phyloP scores from a whole-genome alignment of 176 grass and related monocot species.

The Raddia distichophylla region DNA sequence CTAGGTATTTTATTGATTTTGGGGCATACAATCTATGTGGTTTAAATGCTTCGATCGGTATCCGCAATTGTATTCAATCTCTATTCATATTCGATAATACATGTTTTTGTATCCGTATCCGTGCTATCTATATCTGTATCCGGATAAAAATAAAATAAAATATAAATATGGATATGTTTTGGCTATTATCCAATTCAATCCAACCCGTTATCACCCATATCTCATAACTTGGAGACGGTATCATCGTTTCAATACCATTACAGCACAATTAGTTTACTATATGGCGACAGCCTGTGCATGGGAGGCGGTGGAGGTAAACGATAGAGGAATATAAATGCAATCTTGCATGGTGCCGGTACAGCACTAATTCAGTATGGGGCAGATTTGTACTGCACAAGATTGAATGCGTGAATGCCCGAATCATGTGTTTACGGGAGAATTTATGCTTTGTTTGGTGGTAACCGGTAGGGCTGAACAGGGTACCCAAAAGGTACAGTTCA shows the following conservation, averaged over 20 bases:
- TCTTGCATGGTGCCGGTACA: background rate
- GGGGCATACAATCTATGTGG: no score
- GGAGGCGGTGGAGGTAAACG: conserved; percentile 1
- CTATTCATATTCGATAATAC: no score
- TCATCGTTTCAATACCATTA: background rate
- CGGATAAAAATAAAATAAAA: no score
- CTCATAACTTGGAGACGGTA: background rate
- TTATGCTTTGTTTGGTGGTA: background rate
- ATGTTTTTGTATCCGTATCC: no score
- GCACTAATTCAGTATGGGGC: background rate
- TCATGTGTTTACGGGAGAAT: conserved; percentile 16
- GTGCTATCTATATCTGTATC: no score
- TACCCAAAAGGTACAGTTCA: background rate
- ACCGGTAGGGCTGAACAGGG: background rate
- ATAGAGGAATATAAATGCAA: background rate
- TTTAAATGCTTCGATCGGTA: no score
- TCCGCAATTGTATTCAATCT: no score
- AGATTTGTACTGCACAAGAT: background rate
- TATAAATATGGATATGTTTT: no score
- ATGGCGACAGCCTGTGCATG: background rate
- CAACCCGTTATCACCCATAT: no score
- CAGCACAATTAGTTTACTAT: background rate
- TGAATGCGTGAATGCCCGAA: conserved; percentile 23
- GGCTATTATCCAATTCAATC: no score
- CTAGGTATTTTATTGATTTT: no score